These are phyloP conservation scores for Penicillium lividum DNA, from an alignment of 495 filamentous ascomycete genomes.

Conservation along the genomic window DNA sequence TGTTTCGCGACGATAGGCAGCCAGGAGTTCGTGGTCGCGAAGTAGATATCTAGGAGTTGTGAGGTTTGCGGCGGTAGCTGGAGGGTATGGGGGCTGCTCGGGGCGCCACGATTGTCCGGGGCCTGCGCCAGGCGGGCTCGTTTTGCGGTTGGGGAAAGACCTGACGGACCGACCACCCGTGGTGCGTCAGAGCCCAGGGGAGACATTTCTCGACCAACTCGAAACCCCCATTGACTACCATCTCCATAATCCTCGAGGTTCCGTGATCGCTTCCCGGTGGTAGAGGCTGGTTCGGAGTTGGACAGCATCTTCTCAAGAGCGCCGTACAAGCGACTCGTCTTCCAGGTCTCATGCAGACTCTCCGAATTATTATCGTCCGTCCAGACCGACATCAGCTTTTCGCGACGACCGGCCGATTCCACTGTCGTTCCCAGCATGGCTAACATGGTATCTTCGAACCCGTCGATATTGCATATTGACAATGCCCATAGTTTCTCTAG, in stretches of 20 bases:
- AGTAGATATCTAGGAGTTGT: conserved; percentile 68
- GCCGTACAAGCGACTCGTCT: conserved; percentile 52
- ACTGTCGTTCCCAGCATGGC: conserved; percentile 42
- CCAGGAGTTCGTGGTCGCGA: conserved; percentile 72
- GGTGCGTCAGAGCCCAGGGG: conserved; percentile 34
- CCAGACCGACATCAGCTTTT: conserved; percentile 45
- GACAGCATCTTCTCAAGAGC: conserved; percentile 59
- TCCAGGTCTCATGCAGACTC: conserved; percentile 58
- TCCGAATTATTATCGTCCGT: conserved; percentile 53
- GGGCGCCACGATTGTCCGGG: conserved; percentile 18
- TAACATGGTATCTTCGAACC: conserved; percentile 51
- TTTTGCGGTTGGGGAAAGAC: conserved; percentile 31
- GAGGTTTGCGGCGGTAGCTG: conserved; percentile 62
- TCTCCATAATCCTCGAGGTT: conserved; percentile 29
- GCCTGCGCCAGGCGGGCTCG: conserved; percentile 29
- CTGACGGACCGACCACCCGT: conserved; percentile 31
- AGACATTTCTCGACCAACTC: conserved; percentile 34
- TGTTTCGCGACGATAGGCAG: conserved; percentile 72
- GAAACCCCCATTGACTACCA: conserved; percentile 38
- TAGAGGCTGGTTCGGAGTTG: conserved; percentile 27
- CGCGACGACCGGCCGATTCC: conserved; percentile 35
- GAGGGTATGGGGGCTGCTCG: conserved; percentile 27
- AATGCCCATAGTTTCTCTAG: conserved; percentile 50
- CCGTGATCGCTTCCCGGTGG: conserved; percentile 40
- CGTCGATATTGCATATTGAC: conserved; percentile 49